phyloP scores from a whole-genome alignment of 2,329 filamentous ascomycete species.

The Aspergillus pseudoglaucus region DNA sequence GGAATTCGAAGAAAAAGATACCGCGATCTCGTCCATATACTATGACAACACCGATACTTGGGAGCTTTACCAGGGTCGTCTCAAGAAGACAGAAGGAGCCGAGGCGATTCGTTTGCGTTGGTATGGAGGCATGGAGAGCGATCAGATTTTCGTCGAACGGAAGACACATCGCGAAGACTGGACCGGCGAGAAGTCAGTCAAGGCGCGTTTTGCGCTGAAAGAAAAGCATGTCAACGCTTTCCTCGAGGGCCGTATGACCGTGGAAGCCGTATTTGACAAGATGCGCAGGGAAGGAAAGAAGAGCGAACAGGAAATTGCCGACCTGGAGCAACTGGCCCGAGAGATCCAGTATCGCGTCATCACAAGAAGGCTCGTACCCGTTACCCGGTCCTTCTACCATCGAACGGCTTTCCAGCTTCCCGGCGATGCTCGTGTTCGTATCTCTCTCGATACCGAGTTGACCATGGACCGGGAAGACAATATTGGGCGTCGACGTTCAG shows the following conservation, averaged over 20 bases:
- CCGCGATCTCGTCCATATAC: conserved; percentile 97
- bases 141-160: conserved; percentile 93
- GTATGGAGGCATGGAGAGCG: conserved; percentile 94
- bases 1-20: conserved; percentile 84
- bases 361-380: conserved; percentile 77
- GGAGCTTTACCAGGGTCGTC: conserved; percentile 85
- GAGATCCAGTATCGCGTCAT: conserved; percentile 93
- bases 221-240: conserved; percentile 97
- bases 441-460: conserved; percentile 92
- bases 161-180: conserved; percentile 99
- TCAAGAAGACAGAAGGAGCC: conserved; percentile 97
- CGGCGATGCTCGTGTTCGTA: conserved; percentile 89
- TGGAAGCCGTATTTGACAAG: conserved; percentile 90
- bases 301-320: conserved; percentile 77
- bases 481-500: conserved; percentile 65
- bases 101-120: conserved; percentile 93
- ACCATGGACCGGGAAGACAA: conserved; percentile 96
- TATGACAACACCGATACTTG: conserved; percentile 92
- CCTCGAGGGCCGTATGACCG: conserved; percentile 74
- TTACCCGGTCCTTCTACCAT: conserved; percentile 95
- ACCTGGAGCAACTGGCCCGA: conserved; percentile 80
- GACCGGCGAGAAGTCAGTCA: conserved; percentile 98
- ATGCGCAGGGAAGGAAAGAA: conserved; percentile 94
- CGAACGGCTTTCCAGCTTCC: conserved; percentile 96
- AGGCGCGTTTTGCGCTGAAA: conserved; percentile 89